Evolutionary conservation across 257 asterid genomes (phyloP).

Genomic region (Solanum lycopersicoides): DNA sequence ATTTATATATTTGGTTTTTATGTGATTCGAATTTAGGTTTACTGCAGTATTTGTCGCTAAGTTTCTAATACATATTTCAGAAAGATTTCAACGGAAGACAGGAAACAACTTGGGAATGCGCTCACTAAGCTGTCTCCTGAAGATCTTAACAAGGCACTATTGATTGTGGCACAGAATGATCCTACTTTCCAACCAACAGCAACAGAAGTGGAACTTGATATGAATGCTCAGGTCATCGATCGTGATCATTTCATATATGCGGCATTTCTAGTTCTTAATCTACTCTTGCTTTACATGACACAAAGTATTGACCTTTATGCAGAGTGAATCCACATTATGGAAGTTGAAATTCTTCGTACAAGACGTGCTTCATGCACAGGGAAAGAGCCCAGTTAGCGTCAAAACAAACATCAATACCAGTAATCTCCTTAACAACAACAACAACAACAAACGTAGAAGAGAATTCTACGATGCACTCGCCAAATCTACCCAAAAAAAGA

Average conservation of each 20-base stretch:
- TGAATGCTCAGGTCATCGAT: constrained; percentile 61
- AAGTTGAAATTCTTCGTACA: constrained; percentile 67
- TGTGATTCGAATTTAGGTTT: background rate
- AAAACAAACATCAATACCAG: constrained; percentile 24
- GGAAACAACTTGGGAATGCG: constrained; percentile 65
- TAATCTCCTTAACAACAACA: constrained; percentile 25
- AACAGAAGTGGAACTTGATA: constrained; percentile 65
- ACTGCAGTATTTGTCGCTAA: background rate
- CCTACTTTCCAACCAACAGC: constrained; percentile 45
- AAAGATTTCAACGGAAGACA: constrained; percentile 76
- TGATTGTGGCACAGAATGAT: constrained; percentile 52
- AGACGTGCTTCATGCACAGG: constrained; percentile 44
- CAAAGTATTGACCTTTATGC: constrained; percentile 9
- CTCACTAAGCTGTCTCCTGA: constrained; percentile 56
- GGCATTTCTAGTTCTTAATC: background rate
- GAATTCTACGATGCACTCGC: constrained; percentile 35
- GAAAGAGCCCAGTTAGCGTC: constrained; percentile 32
- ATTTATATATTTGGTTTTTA: background rate
- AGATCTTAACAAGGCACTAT: constrained; percentile 64
- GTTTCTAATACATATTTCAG: constrained; percentile 19
- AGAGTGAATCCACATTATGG: constrained; percentile 82
- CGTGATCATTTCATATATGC: background rate
- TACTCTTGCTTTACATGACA: background rate
- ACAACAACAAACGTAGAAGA: constrained; percentile 37
- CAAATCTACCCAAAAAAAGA: constrained; percentile 42